phyloP scores from a whole-genome alignment of 2,329 filamentous ascomycete species.

The Thermothelomyces thermophilus region DNA sequence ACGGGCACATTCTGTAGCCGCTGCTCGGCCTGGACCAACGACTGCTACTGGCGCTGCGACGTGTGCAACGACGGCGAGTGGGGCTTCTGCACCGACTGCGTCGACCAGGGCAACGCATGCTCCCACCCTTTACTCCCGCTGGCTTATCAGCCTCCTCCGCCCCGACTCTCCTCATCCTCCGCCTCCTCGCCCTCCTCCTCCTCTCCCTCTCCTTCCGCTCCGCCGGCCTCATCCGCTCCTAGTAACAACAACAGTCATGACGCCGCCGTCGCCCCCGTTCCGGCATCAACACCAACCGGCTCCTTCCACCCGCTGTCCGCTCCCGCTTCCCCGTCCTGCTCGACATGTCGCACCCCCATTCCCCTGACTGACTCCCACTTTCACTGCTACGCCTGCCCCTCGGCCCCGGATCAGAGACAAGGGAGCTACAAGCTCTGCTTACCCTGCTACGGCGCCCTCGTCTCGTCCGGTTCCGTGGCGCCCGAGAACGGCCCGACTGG shows the following conservation, averaged over 20 bases:
- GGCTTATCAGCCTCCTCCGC: constrained; percentile 41
- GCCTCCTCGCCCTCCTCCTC: too few relatives aligned
- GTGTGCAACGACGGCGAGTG: constrained; percentile 87
- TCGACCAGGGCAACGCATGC: constrained; percentile 75
- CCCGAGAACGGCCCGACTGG: constrained; percentile 70
- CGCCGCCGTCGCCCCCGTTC: too few relatives aligned
- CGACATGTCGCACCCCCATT: constrained; percentile 63
- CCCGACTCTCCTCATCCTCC: too few relatives aligned
- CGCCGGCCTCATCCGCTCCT: too few relatives aligned
- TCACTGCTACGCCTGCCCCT: constrained; percentile 67
- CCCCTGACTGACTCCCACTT: constrained; percentile 62
- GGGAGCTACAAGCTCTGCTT: constrained; percentile 73
- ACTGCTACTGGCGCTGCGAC: constrained; percentile 86
- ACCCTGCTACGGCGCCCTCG: constrained; percentile 66
- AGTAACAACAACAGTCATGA: background rate
- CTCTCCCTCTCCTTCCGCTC: too few relatives aligned
- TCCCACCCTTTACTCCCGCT: constrained; percentile 75
- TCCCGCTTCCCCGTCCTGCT: constrained; percentile 70
- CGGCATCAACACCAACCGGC: constrained; percentile 52
- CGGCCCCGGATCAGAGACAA: constrained; percentile 37
- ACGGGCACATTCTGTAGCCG: constrained; percentile 78
- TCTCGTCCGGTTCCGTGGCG: constrained; percentile 58
- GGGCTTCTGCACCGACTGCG: constrained; percentile 86
- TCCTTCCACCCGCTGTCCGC: constrained; percentile 65
- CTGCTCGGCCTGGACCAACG: constrained; percentile 67